These are phyloP conservation scores for Tricladium varicosporioides DNA, from an alignment of 2,329 filamentous ascomycete species.

Conservation along the genomic window DNA sequence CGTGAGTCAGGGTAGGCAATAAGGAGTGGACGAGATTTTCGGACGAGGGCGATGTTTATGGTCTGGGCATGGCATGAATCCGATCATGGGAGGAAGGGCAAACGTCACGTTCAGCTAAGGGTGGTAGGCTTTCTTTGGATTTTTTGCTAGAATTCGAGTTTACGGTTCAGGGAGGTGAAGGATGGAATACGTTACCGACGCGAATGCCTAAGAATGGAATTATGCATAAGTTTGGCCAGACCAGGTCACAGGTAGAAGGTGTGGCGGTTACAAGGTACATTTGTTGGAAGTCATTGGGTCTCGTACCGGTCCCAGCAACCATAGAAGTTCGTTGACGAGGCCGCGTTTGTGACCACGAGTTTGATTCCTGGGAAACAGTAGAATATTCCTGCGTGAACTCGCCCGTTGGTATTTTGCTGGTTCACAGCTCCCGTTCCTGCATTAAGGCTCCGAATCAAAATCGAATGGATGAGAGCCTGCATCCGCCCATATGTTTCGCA, in stretches of 20 bases:
- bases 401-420: background rate
- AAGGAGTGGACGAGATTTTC: too few relatives aligned
- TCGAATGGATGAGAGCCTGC: background rate
- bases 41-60: too few relatives aligned
- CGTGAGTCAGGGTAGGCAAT: too few relatives aligned
- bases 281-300: too few relatives aligned
- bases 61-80: too few relatives aligned
- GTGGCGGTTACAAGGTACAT: background rate
- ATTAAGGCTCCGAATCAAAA: too few relatives aligned
- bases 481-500: background rate
- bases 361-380: background rate
- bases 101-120: background rate
- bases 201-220: too few relatives aligned
- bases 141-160: background rate
- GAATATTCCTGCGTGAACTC: background rate
- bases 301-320: background rate
- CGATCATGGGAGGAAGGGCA: background rate
- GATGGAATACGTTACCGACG: too few relatives aligned
- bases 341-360: background rate
- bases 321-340: background rate
- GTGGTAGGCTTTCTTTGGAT: background rate
- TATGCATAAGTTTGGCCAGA: too few relatives aligned
- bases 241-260: background rate
- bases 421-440: background rate
- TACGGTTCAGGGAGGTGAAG: too few relatives aligned